Evolutionary conservation across 176 grass and related monocot species (phyloP).

Genomic region (Sorghum bicolor): Sorghum_bicolor_NCBIv3 NC_012872.2:8747501-8748000

Average conservation of each 20-base stretch:
- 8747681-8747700: conserved; percentile 63
- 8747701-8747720: conserved; percentile 58
- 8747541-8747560: conserved; percentile 34
- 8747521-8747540: conserved; percentile 48
- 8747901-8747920: conserved; percentile 85
- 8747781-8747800: not conserved
- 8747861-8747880: conserved; percentile 55
- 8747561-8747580: conserved; percentile 51
- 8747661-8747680: conserved; percentile 59
- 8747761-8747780: conserved; percentile 42
- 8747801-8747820: not conserved
- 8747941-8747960: not conserved
- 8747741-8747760: conserved; percentile 64
- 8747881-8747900: conserved; percentile 37
- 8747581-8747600: conserved; percentile 35
- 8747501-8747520: conserved; percentile 65
- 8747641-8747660: conserved; percentile 57
- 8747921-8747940: conserved; percentile 44
- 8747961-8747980: not conserved
- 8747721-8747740: conserved; percentile 53
- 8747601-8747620: conserved; percentile 48
- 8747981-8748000: not conserved
- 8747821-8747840: conserved; percentile 23
- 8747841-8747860: conserved; percentile 96
- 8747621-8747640: conserved; percentile 68